Evolutionary conservation across 306 rosid genomes (phyloP).

Genomic region (Trifolium fragiferum): DNA sequence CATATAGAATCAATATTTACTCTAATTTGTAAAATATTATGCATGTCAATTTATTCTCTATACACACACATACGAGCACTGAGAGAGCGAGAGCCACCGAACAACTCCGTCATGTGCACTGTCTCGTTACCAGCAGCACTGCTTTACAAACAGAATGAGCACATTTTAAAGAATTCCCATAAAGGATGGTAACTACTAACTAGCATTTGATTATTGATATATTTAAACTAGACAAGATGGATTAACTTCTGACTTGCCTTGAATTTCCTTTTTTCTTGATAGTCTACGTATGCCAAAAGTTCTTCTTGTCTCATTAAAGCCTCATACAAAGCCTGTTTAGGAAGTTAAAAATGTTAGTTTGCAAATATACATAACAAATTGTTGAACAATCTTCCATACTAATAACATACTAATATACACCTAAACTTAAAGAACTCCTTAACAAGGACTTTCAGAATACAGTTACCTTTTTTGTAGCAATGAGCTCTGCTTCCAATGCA

Average conservation of each 20-base stretch:
- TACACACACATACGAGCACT: no score
- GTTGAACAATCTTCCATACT: neutral
- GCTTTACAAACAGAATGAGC: conserved; percentile 43
- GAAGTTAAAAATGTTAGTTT: conserved; percentile 32
- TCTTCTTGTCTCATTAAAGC: conserved; percentile 85
- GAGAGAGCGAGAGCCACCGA: neutral
- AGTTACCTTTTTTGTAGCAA: conserved; percentile 76
- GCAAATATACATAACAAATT: conserved; percentile 1
- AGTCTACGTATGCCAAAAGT: conserved; percentile 68
- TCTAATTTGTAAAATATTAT: conserved; percentile 17
- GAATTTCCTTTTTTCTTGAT: conserved; percentile 52
- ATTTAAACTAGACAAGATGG: neutral
- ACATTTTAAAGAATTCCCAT: conserved; percentile 27
- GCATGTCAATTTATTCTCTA: neutral
- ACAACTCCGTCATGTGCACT: conserved; percentile 37
- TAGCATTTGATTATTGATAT: neutral
- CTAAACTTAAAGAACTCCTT: neutral
- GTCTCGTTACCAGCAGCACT: conserved; percentile 76
- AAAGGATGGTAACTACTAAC: conserved; percentile 1
- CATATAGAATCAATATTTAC: conserved; percentile 4
- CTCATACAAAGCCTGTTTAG: conserved; percentile 69
- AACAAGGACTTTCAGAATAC: neutral
- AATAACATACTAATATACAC: neutral
- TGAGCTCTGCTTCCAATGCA: conserved; percentile 85
- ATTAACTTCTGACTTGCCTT: conserved; percentile 51